Evolutionary conservation across 176 grass and related monocot species (phyloP).

Genomic region (barley (Hordeum vulgare)): MorexV3_pseudomolecules_assembly NC_058520.1:146989634-146990133

Average conservation of each 20-base stretch:
- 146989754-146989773: neutral
- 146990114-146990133: constrained; percentile 24
- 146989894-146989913: neutral
- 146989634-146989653: neutral
- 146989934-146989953: neutral
- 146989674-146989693: neutral
- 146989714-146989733: neutral
- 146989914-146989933: neutral
- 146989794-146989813: neutral
- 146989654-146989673: neutral
- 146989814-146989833: neutral
- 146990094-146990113: neutral
- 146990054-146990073: neutral
- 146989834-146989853: neutral
- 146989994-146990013: constrained; percentile 20
- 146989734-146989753: neutral
- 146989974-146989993: constrained; percentile 2
- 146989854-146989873: neutral
- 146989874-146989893: neutral
- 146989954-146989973: constrained; percentile 2
- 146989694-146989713: neutral
- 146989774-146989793: neutral
- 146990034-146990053: constrained; percentile 88
- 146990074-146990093: neutral
- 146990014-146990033: constrained; percentile 84